Conservation (phyloP, 2,329 filamentous ascomycete genomes). For the Fusarium lateritium region DNA sequence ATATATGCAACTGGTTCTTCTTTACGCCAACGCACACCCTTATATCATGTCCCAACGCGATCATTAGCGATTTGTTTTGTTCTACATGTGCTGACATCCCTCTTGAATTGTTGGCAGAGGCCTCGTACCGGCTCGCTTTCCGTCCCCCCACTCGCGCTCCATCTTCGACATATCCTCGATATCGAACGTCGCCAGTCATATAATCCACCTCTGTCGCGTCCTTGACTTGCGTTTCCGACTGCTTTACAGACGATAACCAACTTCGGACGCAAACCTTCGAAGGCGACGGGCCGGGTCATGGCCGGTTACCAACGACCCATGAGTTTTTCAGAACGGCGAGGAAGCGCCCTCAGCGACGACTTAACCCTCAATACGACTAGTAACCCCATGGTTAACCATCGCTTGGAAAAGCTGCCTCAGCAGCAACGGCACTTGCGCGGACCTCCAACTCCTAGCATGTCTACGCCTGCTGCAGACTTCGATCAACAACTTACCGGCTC, state of each 20-base stretch:
- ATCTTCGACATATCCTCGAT: slow-evolving; percentile 39
- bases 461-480: slow-evolving; percentile 73
- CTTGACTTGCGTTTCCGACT: slow-evolving; percentile 21
- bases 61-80: slow-evolving; percentile 13
- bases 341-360: slow-evolving; percentile 71
- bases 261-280: slow-evolving; percentile 20
- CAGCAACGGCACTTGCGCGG: slow-evolving; percentile 63
- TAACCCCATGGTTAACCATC: slow-evolving; percentile 60
- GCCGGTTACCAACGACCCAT: slow-evolving; percentile 62
- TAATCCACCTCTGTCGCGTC: slow-evolving; percentile 31
- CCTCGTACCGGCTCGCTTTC: slow-evolving; percentile 35
- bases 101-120: slow-evolving; percentile 37
- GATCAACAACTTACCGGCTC: slow-evolving; percentile 73
- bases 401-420: slow-evolving; percentile 66
- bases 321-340: slow-evolving; percentile 74
- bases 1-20: slow-evolving; percentile 23
- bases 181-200: slow-evolving; percentile 32
- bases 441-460: slow-evolving; percentile 77
- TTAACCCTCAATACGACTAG: slow-evolving; percentile 67
- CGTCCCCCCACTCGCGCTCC: slow-evolving; percentile 39
- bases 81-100: slow-evolving; percentile 47
- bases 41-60: slow-evolving; percentile 10
- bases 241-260: slow-evolving; percentile 17
- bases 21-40: slow-evolving; percentile 10
- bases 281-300: slow-evolving; percentile 50